Evolutionary conservation across 2,329 filamentous ascomycete species (phyloP), one percentile per base, ranked within the genome.

Genomic region (Apiospora phragmitis): DNA sequence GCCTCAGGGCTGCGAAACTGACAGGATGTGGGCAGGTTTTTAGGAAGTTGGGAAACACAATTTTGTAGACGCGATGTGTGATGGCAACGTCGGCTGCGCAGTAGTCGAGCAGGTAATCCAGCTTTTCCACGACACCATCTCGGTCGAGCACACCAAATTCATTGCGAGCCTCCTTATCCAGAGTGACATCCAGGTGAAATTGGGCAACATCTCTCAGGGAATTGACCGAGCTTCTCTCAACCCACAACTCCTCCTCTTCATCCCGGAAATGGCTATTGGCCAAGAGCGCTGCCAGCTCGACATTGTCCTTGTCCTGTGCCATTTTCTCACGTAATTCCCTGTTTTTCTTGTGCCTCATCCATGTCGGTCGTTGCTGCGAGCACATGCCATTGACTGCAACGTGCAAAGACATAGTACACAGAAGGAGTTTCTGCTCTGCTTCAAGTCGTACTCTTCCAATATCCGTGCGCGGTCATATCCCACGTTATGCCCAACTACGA

Each of bases 381-480:
- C 96, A 99, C 96, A 99, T 99, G 73, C 96, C 96, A 79, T 99
- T 99, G 32, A 97, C 95, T 2, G 97, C 97, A 9, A 97, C 95
- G 79, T 99, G 96, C 26, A 99, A 85, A 1, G 95, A 98, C 96
- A 99, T 99, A 41, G 96, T 99, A 80, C 99, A 96, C 68, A 99
- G 83, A 97, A 99, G 59, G 90, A 92, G 75, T 94, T 98, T 49
- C 90, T 89, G 0, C 94, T 92, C 80, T 98, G 95, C 69, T 89
- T 85, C 51, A 98, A 81, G 76, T 91, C 88, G 79, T 99, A 99
- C 80, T 99, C 96, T 79, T 99, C 96, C 26, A 91, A 82, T 69
- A 98, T 89, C 45, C 97, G 89, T 21, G 95, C 95, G 32, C 96
- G 89, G 79, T 99, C 96, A 79, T 97, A 99, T 26, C 96, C 96